A percentile compares a stretch with the other conserved stretches of the same genome.
Conservation (phyloP, 2,329 filamentous ascomycete species). For the Berkeleyomyces basicola region DNA sequence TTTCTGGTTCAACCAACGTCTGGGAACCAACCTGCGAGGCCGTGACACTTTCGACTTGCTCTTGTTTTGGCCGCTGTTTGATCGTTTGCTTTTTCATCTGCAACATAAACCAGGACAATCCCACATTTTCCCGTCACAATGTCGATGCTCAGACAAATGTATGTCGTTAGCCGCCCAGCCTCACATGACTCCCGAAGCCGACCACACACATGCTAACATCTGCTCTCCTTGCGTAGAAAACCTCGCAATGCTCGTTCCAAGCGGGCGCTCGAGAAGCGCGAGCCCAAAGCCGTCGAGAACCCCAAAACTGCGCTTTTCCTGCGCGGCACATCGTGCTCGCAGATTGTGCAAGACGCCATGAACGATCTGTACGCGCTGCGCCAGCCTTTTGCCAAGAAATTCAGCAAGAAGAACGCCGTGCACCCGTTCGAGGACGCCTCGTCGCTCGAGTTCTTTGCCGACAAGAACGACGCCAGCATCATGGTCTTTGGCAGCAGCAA, state of each 20-base stretch:
- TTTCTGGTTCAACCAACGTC: conserved; percentile 6
- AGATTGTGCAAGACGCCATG: conserved; percentile 66
- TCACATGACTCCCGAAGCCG: not conserved
- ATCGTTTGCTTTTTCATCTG: conserved; percentile 1
- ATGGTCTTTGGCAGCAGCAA: conserved; percentile 70
- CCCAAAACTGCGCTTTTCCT: conserved; percentile 82
- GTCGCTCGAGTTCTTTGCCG: conserved; percentile 84
- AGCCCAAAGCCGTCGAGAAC: conserved; percentile 77
- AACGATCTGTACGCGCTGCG: conserved; percentile 75
- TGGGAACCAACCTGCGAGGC: not conserved
- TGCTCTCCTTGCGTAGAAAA: conserved; percentile 26
- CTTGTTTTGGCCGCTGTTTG: not conserved
- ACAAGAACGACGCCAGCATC: conserved; percentile 86
- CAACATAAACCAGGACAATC: not conserved
- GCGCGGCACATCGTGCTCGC: conserved; percentile 69
- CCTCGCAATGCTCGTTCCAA: conserved; percentile 71
- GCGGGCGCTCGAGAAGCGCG: conserved; percentile 83
- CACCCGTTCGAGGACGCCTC: conserved; percentile 85
- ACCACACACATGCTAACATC: not conserved
- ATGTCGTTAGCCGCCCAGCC: not conserved
- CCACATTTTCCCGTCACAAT: conserved; percentile 3
- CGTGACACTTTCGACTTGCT: not conserved
- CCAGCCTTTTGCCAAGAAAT: conserved; percentile 70
- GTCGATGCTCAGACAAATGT: conserved; percentile 14
- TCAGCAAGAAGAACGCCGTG: conserved; percentile 92